These are phyloP conservation scores for Hordeum vulgare DNA, from an alignment of 176 grass and related monocot species.

Conservation along the genomic window DNA sequence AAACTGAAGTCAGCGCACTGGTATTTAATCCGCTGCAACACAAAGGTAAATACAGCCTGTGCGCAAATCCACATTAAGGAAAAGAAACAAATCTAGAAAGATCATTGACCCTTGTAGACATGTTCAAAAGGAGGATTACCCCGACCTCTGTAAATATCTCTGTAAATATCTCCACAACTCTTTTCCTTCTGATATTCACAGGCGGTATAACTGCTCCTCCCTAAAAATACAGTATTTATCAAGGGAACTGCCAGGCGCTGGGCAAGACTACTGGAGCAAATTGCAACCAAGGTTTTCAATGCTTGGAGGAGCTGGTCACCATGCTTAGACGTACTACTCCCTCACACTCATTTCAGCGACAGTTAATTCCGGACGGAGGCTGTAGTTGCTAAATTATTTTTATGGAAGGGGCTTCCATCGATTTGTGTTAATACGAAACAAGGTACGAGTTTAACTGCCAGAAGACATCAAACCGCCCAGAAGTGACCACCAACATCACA, in stretches of 20 bases:
- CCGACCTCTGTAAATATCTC: too few species aligned
- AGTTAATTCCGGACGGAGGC: too few species aligned
- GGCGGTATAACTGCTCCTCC: too few species aligned
- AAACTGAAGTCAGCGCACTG: constrained; percentile 8
- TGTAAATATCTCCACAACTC: neutral
- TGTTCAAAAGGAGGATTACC: neutral
- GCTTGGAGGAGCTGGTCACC: too few species aligned
- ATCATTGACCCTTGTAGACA: neutral
- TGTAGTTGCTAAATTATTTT: neutral
- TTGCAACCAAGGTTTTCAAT: neutral
- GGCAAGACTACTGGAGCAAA: neutral
- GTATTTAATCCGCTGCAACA: neutral
- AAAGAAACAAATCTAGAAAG: neutral
- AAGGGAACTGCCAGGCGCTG: neutral
- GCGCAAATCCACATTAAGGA: neutral
- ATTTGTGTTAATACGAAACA: neutral
- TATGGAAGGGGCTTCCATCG: neutral
- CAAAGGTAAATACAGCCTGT: neutral
- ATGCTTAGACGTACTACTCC: too few species aligned
- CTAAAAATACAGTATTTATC: neutral
- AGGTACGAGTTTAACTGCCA: neutral
- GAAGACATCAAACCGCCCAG: neutral
- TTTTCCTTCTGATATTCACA: neutral
- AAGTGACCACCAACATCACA: neutral
- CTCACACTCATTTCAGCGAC: too few species aligned